Conservation (phyloP, 2,329 filamentous ascomycete genomes). For the Aspergillus chevalieri region DNA sequence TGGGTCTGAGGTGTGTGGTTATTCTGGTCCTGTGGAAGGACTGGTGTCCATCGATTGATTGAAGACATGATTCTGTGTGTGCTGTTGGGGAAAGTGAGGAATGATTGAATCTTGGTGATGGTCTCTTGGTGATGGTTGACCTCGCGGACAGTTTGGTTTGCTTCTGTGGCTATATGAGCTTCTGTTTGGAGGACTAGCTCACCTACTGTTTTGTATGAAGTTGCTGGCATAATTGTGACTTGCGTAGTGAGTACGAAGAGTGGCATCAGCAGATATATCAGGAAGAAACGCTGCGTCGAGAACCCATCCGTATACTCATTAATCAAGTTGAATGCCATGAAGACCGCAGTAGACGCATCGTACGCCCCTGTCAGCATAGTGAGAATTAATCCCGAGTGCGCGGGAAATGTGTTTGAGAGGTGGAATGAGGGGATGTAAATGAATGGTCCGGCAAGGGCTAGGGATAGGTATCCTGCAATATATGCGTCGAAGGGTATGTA, state of each 20-base stretch:
- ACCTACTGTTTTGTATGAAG: constrained; percentile 77
- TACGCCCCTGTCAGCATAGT: constrained; percentile 76
- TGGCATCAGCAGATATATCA: constrained; percentile 66
- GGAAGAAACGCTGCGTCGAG: constrained; percentile 63
- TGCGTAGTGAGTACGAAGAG: constrained; percentile 60
- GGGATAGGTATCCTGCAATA: constrained; percentile 65
- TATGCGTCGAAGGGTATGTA: constrained; percentile 66
- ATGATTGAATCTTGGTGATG: constrained; percentile 41
- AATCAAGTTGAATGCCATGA: constrained; percentile 65
- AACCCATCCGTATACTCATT: constrained; percentile 59
- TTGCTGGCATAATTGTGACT: constrained; percentile 64
- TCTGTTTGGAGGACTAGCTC: constrained; percentile 73
- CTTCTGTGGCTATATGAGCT: constrained; percentile 47
- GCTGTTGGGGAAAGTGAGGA: constrained; percentile 17
- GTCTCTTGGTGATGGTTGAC: constrained; percentile 45
- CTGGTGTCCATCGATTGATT: constrained; percentile 28
- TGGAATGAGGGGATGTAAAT: constrained; percentile 80
- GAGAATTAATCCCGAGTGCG: constrained; percentile 69
- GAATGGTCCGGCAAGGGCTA: constrained; percentile 73
- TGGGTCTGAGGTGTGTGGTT: not conserved
- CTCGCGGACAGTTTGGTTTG: constrained; percentile 48
- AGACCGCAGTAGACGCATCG: constrained; percentile 73
- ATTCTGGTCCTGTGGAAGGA: not conserved
- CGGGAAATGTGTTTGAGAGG: constrained; percentile 75
- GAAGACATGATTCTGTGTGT: constrained; percentile 54